phyloP scores from a whole-genome alignment of 352 stramenopile species.

The Globisporangium echinulatum region DNA sequence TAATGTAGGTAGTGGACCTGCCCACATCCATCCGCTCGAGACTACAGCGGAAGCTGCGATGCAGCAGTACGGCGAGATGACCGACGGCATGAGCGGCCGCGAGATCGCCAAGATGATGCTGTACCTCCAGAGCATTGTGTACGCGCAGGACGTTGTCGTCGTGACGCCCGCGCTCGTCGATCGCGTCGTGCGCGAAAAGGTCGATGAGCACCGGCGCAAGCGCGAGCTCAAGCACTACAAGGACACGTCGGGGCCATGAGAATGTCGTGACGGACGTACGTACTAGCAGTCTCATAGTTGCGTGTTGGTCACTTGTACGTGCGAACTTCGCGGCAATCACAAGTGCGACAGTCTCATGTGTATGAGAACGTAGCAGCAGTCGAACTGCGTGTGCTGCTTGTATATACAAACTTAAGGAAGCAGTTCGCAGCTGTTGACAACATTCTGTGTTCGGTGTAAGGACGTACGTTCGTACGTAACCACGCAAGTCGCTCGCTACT shows the following conservation, averaged over 20 bases:
- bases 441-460: too few relatives aligned
- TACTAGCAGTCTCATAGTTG: too few relatives aligned
- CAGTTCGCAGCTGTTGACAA: too few relatives aligned
- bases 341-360: too few relatives aligned
- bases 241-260: neutral
- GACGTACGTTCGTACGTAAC: too few relatives aligned
- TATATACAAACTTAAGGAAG: too few relatives aligned
- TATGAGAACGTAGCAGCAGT: neutral
- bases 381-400: neutral
- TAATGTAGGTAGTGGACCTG: neutral
- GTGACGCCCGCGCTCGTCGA: constrained; percentile 46
- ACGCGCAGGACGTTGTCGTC: constrained; percentile 55
- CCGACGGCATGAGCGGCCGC: constrained; percentile 72
- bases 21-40: constrained; percentile 5
- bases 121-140: constrained; percentile 79
- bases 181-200: constrained; percentile 62
- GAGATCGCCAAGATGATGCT: constrained; percentile 88
- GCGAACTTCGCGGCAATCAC: too few relatives aligned
- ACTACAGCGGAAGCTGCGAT: constrained; percentile 14
- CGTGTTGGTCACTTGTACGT: too few relatives aligned
- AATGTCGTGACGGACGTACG: too few relatives aligned
- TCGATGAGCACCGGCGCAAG: constrained; percentile 72
- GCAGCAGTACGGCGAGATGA: constrained; percentile 45
- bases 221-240: constrained; percentile 32
- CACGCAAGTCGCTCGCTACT: too few relatives aligned